Base-by-base conservation (phyloP, 164 flowering plant species). In the Vitis rotundifolia region DNA sequence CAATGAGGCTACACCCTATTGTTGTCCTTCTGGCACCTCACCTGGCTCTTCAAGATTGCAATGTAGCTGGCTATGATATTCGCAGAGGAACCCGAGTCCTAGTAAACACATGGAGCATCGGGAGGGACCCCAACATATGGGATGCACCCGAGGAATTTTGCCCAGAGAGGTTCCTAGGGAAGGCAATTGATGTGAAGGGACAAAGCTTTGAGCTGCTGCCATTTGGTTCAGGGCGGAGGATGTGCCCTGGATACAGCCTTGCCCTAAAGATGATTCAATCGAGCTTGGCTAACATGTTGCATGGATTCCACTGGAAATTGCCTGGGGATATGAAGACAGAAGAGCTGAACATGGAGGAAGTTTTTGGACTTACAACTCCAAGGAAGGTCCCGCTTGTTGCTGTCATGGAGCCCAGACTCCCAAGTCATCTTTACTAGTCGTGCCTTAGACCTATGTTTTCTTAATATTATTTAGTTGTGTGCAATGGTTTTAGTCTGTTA, bases 161-260 rank as follows among this genome's bases (percentile, higher is more conserved):
- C 1, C 78, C 78, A 1, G 78, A 71, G 61, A 75, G 76, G 58
- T 74, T 78, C 49, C 9, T 71, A 29, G 69, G 59, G 19, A 78
- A 66, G 52, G 61, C 18, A 8, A 66, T 72, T 31, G 77, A 71
- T 53, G 73, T 79, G n/a, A 76, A 63, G 49, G 80, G 80, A 8
- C 64, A 65, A 4, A 19, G 15, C 53, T 75, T 68, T 62, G 78
- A 75, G 67, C 49, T 75, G 29, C n/a, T 75, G 67, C 75, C 75
- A 14, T 75, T 74, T 65, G 78, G 81, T 0, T 74, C 76, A 9
- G 77, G 80, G 2, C 18, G 80, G 14, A 74, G 77, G 72, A 78
- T 70, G 77, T 73, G 80, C 67, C 72, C 77, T 13, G 77, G 80
- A 0, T 74, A 74, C 11, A 61, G 29, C 55, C 69, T 74, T 31